Conservation (phyloP, 345 rosid species). For the Carallia pectinifolia region DNA sequence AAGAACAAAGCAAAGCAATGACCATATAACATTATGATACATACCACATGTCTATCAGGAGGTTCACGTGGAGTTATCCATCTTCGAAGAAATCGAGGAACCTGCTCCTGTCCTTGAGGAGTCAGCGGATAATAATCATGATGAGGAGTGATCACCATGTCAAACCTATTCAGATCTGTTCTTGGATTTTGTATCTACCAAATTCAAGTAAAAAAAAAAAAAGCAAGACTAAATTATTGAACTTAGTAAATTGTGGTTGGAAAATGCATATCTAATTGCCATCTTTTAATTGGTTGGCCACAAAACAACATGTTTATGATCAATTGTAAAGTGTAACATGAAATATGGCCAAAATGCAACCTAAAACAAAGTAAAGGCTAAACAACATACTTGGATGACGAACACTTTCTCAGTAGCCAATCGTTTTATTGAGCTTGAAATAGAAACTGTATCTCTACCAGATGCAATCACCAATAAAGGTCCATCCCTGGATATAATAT, state of each 20-base stretch:
- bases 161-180: slow-evolving; percentile 77
- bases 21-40: not conserved
- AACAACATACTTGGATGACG: slow-evolving; percentile 72
- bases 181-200: slow-evolving; percentile 92
- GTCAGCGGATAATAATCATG: slow-evolving; percentile 91
- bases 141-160: slow-evolving; percentile 85
- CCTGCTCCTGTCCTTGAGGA: slow-evolving; percentile 63
- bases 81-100: slow-evolving; percentile 66
- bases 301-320: not conserved
- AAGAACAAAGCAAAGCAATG: no score
- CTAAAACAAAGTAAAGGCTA: slow-evolving; percentile 10
- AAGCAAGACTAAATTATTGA: no score
- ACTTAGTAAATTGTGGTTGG: no score
- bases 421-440: slow-evolving; percentile 84
- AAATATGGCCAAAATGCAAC: not conserved
- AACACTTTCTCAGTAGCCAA: slow-evolving; percentile 83
- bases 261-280: no score
- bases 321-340: not conserved
- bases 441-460: slow-evolving; percentile 87
- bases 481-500: slow-evolving; percentile 61
- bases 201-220: no score
- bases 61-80: slow-evolving; percentile 93
- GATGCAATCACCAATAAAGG: slow-evolving; percentile 87
- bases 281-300: no score
- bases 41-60: slow-evolving; percentile 74